Conservation (phyloP, 345 rosid species). For the Citrus maxima region DNA sequence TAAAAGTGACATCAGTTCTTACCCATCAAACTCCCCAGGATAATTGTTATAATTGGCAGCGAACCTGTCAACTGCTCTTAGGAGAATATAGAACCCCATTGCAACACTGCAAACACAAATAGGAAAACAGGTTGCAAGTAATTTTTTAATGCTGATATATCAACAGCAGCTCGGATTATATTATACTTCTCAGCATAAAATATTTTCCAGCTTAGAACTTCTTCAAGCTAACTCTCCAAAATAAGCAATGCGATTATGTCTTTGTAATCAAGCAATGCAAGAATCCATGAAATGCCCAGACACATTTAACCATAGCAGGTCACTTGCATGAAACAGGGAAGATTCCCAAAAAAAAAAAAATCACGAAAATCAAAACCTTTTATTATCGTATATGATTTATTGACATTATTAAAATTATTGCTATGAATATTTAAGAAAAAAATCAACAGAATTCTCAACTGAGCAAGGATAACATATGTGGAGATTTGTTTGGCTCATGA, state of each 20-base stretch:
- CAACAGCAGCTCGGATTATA: neutral
- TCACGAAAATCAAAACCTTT: neutral
- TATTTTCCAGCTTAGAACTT: neutral
- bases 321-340: neutral
- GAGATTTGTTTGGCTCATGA: neutral
- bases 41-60: slow-evolving; percentile 84
- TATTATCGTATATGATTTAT: neutral
- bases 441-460: neutral
- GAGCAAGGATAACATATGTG: neutral
- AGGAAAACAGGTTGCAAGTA: slow-evolving; percentile 6
- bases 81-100: slow-evolving; percentile 77
- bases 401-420: neutral
- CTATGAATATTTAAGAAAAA: neutral
- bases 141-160: neutral
- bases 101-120: slow-evolving; percentile 50
- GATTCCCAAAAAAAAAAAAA: neutral
- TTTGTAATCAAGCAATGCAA: neutral
- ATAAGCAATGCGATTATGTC: neutral
- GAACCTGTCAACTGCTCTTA: slow-evolving; percentile 86
- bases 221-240: neutral
- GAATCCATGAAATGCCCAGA: neutral
- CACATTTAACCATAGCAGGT: neutral
- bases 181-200: neutral
- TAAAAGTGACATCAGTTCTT: slow-evolving; percentile 18
- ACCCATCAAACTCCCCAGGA: slow-evolving; percentile 98